phyloP scores from a whole-genome alignment of 345 rosid genomes.

The Reutealis trisperma region DNA sequence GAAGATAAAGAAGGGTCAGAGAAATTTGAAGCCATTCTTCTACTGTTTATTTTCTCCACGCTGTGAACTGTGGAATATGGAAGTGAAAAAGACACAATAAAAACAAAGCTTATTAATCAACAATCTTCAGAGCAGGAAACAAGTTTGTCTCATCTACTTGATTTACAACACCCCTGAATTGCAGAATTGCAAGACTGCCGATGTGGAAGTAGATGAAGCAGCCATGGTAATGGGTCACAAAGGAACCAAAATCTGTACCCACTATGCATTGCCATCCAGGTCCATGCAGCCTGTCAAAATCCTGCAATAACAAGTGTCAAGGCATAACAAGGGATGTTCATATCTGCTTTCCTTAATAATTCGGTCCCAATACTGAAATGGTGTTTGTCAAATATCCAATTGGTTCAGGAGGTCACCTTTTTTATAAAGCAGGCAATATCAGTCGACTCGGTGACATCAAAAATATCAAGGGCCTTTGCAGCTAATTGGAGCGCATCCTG shows the following conservation, averaged over 20 bases:
- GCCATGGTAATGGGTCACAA: conserved; percentile 34
- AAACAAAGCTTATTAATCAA: conserved; percentile 9
- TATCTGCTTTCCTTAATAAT: neutral
- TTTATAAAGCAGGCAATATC: conserved; percentile 36
- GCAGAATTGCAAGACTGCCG: conserved; percentile 29
- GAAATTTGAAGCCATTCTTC: conserved; percentile 7
- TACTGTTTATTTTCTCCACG: conserved; percentile 16
- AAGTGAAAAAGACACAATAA: conserved; percentile 12
- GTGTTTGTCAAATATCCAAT: neutral
- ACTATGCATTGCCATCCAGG: conserved; percentile 35
- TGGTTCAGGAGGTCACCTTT: conserved; percentile 17
- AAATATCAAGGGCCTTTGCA: conserved; percentile 68
- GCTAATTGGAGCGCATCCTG: conserved; percentile 54
- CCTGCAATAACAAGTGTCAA: conserved; percentile 22
- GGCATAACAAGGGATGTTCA: neutral
- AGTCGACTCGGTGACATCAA: conserved; percentile 39
- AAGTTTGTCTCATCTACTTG: conserved; percentile 17
- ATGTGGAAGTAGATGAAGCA: conserved; percentile 36
- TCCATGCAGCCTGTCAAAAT: conserved; percentile 27
- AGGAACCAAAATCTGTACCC: conserved; percentile 35
- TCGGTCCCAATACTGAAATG: neutral
- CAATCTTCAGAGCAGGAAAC: conserved; percentile 18
- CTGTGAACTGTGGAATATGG: conserved; percentile 15
- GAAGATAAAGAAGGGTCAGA: neutral
- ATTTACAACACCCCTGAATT: conserved; percentile 24